phyloP scores from a whole-genome alignment of 345 rosid species.

The Hibiscus mutabilis region DNA sequence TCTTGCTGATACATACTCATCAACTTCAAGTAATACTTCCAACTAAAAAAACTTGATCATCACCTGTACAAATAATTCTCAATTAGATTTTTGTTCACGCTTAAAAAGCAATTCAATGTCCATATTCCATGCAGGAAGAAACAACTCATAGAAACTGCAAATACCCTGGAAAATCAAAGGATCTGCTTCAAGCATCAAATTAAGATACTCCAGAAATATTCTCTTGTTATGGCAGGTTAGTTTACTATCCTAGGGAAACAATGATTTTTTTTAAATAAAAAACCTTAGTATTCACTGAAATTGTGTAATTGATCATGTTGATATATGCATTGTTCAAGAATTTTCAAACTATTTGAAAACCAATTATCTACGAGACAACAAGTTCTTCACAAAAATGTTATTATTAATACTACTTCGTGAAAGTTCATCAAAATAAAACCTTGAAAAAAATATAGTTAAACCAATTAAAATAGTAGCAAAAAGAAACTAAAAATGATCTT shows the following conservation, averaged over 20 bases:
- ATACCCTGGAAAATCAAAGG: neutral
- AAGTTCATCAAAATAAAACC: neutral
- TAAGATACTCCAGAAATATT: neutral
- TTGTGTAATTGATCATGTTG: neutral
- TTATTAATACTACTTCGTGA: neutral
- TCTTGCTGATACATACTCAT: constrained; percentile 44
- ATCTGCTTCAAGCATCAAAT: constrained; percentile 1
- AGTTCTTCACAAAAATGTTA: neutral
- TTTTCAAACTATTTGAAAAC: neutral
- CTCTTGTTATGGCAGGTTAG: neutral
- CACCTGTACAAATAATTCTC: neutral
- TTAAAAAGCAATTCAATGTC: neutral
- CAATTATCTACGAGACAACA: neutral
- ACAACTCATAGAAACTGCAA: neutral
- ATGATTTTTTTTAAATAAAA: neutral
- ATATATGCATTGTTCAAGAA: neutral
- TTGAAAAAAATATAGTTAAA: neutral
- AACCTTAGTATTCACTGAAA: too few relatives aligned
- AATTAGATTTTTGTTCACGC: neutral
- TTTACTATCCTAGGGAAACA: neutral
- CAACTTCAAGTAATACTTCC: constrained; percentile 11
- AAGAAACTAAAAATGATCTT: neutral
- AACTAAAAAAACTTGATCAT: neutral
- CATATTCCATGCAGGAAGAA: neutral
- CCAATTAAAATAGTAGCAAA: neutral